phyloP scores from a whole-genome alignment of 2,329 filamentous ascomycete species.

The Ilyonectria robusta region DNA sequence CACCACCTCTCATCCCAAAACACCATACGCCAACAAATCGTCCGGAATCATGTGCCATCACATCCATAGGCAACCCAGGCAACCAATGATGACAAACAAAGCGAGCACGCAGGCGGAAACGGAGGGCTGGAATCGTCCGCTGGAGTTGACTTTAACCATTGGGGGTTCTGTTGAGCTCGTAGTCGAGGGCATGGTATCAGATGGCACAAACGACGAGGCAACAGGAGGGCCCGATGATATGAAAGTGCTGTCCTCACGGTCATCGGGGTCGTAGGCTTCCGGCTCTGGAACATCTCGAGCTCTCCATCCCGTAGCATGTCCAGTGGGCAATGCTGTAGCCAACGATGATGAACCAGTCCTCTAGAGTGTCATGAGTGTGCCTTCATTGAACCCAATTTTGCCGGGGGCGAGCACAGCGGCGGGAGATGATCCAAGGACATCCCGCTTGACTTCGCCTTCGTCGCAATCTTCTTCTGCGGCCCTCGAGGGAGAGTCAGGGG shows the following conservation, averaged over 20 bases:
- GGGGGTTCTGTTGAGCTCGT: not conserved
- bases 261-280: not conserved
- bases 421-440: not conserved
- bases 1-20: not conserved
- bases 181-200: constrained; percentile 3
- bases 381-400: not conserved
- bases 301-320: not conserved
- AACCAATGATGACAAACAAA: constrained; percentile 8
- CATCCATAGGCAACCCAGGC: not conserved
- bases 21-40: not conserved
- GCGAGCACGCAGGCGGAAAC: not conserved
- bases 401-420: not conserved
- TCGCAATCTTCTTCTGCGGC: constrained; percentile 7
- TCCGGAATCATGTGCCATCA: not conserved
- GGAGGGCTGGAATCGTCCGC: not conserved
- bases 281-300: constrained; percentile 6
- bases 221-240: not conserved
- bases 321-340: not conserved
- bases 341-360: not conserved
- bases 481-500: not conserved
- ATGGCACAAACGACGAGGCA: constrained; percentile 8
- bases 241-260: not conserved
- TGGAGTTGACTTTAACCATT: constrained; percentile 16
- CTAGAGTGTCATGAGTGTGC: not conserved
- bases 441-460: constrained; percentile 3